Evolutionary conservation across 2,329 filamentous ascomycete species (phyloP), one percentile per base, ranked within the genome.

Genomic region (Albifimbria verrucaria): DNA sequence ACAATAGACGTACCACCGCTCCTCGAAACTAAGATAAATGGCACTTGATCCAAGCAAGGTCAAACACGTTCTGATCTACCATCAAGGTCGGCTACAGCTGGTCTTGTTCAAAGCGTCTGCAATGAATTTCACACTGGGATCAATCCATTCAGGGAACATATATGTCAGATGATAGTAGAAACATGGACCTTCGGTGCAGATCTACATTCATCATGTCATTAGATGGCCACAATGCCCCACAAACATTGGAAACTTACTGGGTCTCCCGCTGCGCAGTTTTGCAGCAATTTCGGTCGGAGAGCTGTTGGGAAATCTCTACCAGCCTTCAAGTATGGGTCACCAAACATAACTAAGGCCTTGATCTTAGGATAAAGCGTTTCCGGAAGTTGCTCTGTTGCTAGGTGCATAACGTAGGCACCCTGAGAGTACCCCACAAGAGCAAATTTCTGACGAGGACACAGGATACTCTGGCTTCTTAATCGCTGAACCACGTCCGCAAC

Each of bases 371-470:
- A 49, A 6, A 57, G 47, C 1, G 32, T 26, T 17, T 18, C 20
- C 2, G 53, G 55, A n/a, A 57, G 44, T 11, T 39, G 20, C 6
- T 45, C 28, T 4, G 52, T 49, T 25, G 55, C 55, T 15, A 21
- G n/a, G 24, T 54, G 55, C 42, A 54, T 53, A 3, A 57, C 49
- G n/a, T 20, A 26, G 7, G 55, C 55, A 20, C 55, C 55, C 45
- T 57, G 55, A 15, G 55, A 57, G 52, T 57, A 57, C 4, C 55
- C 55, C 18, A 57, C 53, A 17, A 57, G 46, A 5, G 55, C 48
- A 41, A 57, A 57, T 4, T 39, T 50, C 51, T 57, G 55, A 18
- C 49, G 26, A n/a, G 55, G 55, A 24, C 55, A 57, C 10, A 9
- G 20, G 7, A 9, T 32, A 28, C 44, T 28, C 41, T 55, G 55